phyloP scores from a whole-genome alignment of 495 filamentous ascomycete genomes.

The Aspergillus panamensis region DNA sequence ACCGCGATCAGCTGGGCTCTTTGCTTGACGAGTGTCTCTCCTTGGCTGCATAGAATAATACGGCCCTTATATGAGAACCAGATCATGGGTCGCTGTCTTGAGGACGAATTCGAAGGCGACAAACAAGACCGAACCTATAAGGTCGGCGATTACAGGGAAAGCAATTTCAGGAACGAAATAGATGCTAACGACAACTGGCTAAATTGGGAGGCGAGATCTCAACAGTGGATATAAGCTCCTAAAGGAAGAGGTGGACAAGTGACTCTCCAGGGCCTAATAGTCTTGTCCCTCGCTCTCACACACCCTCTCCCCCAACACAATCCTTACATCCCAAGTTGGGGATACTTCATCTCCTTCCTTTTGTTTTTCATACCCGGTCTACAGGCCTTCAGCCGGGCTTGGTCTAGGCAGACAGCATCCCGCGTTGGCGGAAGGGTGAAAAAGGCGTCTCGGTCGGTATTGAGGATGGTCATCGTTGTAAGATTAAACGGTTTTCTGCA shows the following conservation, averaged over 20 bases:
- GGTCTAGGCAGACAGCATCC: slow-evolving; percentile 14
- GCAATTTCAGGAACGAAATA: too few relatives aligned
- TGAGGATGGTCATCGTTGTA: slow-evolving; percentile 15
- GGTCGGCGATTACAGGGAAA: too few relatives aligned
- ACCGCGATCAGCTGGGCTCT: slow-evolving; percentile 60
- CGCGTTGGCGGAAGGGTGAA: slow-evolving; percentile 8
- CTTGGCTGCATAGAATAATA: slow-evolving; percentile 39
- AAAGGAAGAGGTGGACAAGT: too few relatives aligned
- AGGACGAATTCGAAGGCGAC: too few relatives aligned
- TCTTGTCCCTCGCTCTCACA: slow-evolving; percentile 11
- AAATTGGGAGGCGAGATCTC: too few relatives aligned
- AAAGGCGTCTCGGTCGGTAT: slow-evolving; percentile 26
- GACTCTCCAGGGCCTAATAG: too few relatives aligned
- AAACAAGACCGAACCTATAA: too few relatives aligned
- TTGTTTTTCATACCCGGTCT: slow-evolving; percentile 14
- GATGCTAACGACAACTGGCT: too few relatives aligned
- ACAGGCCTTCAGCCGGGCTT: slow-evolving; percentile 6
- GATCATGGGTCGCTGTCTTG: too few relatives aligned
- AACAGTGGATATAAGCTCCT: too few relatives aligned
- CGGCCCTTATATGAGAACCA: too few relatives aligned
- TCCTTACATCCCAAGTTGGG: too few relatives aligned
- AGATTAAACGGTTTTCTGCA: slow-evolving; percentile 14
- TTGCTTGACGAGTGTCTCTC: slow-evolving; percentile 64
- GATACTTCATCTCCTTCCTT: not conserved
- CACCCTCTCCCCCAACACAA: slow-evolving; percentile 3